Conservation (phyloP, 495 filamentous ascomycete genomes). For the Podospora pseudoanserina region DNA sequence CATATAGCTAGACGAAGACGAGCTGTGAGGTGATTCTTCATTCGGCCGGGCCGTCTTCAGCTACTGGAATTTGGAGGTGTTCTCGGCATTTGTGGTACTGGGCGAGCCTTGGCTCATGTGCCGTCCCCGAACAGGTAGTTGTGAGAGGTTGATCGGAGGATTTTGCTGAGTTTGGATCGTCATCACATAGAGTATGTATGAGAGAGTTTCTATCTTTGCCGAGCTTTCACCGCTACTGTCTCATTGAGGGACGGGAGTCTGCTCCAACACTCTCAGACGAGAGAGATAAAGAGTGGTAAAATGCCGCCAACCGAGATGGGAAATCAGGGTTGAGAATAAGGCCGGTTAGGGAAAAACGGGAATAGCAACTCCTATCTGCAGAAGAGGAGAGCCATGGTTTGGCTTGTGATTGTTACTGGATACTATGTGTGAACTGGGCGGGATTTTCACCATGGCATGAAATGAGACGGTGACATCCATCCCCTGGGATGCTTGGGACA, state of each 20-base stretch:
- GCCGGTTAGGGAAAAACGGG: not conserved
- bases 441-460: not conserved
- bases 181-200: not conserved
- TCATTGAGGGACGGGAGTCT: too few species aligned
- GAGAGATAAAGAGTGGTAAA: not conserved
- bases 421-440: not conserved
- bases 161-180: not conserved
- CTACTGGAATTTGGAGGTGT: not conserved
- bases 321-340: not conserved
- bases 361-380: not conserved
- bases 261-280: too few species aligned
- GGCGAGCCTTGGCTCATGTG: not conserved
- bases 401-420: not conserved
- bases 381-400: not conserved
- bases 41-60: too few species aligned
- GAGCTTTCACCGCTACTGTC: not conserved
- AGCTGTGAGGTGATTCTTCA: not conserved
- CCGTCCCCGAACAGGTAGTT: not conserved
- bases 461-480: not conserved
- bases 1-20: not conserved
- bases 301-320: slow-evolving; percentile 10
- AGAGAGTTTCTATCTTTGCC: not conserved
- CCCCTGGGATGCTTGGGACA: not conserved
- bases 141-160: not conserved
- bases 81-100: not conserved